Evolutionary conservation across 805 yeast species (phyloP), one percentile per base, ranked within the genome.

Genomic region (Candida andamanensis): DNA sequence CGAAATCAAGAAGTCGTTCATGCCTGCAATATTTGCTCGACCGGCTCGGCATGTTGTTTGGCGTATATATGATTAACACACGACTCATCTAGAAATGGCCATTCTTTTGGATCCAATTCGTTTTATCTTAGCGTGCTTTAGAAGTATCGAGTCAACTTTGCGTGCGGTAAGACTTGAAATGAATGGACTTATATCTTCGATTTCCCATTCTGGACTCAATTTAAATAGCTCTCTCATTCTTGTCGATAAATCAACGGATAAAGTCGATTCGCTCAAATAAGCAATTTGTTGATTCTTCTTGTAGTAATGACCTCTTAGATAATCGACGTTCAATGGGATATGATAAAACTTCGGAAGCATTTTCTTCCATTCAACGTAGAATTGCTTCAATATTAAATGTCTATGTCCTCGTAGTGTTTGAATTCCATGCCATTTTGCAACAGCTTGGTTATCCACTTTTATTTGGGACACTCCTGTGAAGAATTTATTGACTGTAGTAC

Each of bases 371-470:
- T 71, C 69, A 29, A 82, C 66, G 37, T 78, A 46, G 46, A 86
- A 75, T 37, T 80, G 85, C 24, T 74, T 72, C 0, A 58, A 31
- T 1, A 58, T 37, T 13, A 65, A 38, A 17, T 44, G 14, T 3
- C 30, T 17, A 6, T 19, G 10, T 1, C 43, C 32, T 24, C 38
- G 17, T 9, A 85, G 58, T 0, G 78, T 59, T 31, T 68, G 61
- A 2, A 72, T 47, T 0, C 95, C 95, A 44, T 74, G 76, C 83
- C 86, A 84, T 29, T 47, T 49, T 1, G 79, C 67, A 2, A 81
- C 65, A 22, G 49, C 50, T 3, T 40, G 44, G 29, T 58, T 56
- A 38, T 79, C 67, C 44, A 60, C 68, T 4, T 48, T 46, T 10
- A 37, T 44, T 41, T 44, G n/a, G 2, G 39, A 26, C 3, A 33